Base-by-base conservation (phyloP, 1,139 yeast species). In the Saccharomyces hybrid region DNA sequence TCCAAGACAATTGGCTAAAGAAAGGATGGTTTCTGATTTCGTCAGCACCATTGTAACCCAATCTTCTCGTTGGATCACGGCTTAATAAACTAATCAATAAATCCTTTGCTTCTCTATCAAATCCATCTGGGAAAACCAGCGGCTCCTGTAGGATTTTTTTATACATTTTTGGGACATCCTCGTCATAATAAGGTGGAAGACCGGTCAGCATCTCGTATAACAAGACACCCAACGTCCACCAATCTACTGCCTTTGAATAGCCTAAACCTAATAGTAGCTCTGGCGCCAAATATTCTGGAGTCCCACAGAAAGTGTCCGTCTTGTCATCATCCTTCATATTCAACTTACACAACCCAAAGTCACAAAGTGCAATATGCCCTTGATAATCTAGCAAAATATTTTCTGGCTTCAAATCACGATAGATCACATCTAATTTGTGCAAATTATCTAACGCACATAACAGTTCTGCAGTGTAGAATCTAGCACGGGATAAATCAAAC, bases 291-390 rank as follows among this genome's bases (percentile, higher is more conserved):
- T 93, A 93, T 71, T 91, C 97, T 0, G 97, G 97, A 0, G 98
- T 91, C 50, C 98, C 98, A 73, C 98, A 91, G 68, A 91, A 91
- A 0, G 99, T 93, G 66, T 86, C 87, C 2, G 99, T 93, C 70
- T 88, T 88, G 64, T 88, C 95, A 59, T 85, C 82, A 65, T 83
- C 83, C 60, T 83, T 82, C 98, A 93, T 93, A 75, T 93, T 89
- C 63, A 93, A 80, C 72, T 93, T 93, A 74, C 98, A 93, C 54
- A 93, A 78, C 3, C 99, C 99, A 71, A 93, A 93, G 74, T 93
- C 99, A 75, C 99, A 93, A 58, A 93, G 76, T 1, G 98, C 97
- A 69, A 93, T 93, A 71, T 93, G 99, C 2, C 99, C 99, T 65
- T 93, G 96, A 72, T 90, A 90, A 70, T 93, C 98, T 54, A 93